Conservation (phyloP, 768 basidiomycete genomes). For the Pleurotus sapidus region DNA sequence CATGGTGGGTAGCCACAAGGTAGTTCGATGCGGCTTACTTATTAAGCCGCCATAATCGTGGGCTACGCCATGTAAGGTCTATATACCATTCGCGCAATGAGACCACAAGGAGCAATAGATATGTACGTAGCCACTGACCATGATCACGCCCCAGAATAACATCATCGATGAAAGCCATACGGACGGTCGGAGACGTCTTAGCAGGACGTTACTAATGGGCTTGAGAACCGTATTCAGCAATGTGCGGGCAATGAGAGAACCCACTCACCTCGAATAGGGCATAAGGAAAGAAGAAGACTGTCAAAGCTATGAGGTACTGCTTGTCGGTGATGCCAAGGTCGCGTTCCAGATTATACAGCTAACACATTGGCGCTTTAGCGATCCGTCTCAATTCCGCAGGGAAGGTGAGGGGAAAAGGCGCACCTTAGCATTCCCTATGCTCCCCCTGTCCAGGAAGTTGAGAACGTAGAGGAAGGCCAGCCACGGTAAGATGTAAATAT, state of each 20-base stretch:
- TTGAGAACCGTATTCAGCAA: slow-evolving; percentile 18
- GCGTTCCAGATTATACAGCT: slow-evolving; percentile 58
- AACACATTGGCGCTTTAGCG: not conserved
- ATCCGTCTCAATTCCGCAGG: not conserved
- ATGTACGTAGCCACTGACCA: slow-evolving; percentile 26
- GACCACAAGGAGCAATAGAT: too few relatives aligned
- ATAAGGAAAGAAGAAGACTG: slow-evolving; percentile 77
- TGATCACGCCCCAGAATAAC: slow-evolving; percentile 45
- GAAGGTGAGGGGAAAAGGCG: slow-evolving; percentile 11
- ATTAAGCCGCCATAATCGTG: slow-evolving; percentile 60
- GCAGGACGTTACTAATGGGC: slow-evolving; percentile 62
- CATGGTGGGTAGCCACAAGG: not conserved
- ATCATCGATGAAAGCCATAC: slow-evolving; percentile 60
- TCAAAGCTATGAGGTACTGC: slow-evolving; percentile 67
- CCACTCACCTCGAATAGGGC: slow-evolving; percentile 58
- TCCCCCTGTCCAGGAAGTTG: slow-evolving; percentile 65
- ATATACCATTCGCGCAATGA: not conserved
- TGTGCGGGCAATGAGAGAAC: slow-evolving; percentile 5
- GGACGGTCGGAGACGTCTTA: slow-evolving; percentile 60
- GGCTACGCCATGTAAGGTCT: slow-evolving; percentile 66
- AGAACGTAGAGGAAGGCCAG: slow-evolving; percentile 70
- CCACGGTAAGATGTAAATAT: slow-evolving; percentile 73
- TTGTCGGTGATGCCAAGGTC: slow-evolving; percentile 59
- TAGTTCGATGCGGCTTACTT: slow-evolving; percentile 33
- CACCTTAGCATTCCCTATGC: slow-evolving; percentile 76